phyloP scores from a whole-genome alignment of 306 rosid genomes.

The Prinsepia uniflora region DNA sequence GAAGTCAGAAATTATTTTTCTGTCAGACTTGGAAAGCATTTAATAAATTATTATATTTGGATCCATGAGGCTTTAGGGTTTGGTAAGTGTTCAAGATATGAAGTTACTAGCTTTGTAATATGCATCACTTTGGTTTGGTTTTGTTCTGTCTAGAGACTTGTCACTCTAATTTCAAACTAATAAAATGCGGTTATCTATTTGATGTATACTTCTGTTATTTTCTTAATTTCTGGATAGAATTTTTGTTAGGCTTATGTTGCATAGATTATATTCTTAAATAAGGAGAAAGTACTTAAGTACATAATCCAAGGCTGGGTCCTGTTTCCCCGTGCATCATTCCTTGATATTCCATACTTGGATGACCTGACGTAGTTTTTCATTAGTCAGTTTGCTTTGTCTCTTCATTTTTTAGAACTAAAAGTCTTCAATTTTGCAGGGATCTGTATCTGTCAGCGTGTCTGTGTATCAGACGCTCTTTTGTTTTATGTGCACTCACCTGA shows the following conservation, averaged over 20 bases:
- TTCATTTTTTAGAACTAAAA: constrained; percentile 18
- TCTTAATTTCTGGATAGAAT: not conserved
- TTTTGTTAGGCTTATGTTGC: constrained; percentile 6
- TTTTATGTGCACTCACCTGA: constrained; percentile 88
- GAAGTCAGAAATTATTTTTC: too few species aligned
- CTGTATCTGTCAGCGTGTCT: constrained; percentile 89
- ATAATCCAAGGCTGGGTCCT: constrained; percentile 1
- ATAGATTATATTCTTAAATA: not conserved
- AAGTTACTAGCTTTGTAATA: not conserved
- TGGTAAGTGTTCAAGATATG: not conserved
- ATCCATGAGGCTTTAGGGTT: not conserved
- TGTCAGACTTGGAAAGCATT: too few species aligned
- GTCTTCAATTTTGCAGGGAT: constrained; percentile 57
- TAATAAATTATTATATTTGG: too few species aligned
- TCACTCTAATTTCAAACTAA: not conserved
- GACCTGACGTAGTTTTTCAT: constrained; percentile 8
- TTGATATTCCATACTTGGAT: constrained; percentile 15
- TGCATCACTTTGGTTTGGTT: not conserved
- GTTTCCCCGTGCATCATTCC: not conserved
- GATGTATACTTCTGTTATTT: not conserved
- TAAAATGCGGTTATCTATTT: not conserved
- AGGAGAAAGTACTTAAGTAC: not conserved
- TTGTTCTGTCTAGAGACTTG: not conserved
- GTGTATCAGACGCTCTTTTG: constrained; percentile 84
- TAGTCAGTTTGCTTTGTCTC: not conserved